Base-by-base conservation (phyloP, 495 filamentous ascomycete genomes). In the Penicillium dipodomyicola region DNA sequence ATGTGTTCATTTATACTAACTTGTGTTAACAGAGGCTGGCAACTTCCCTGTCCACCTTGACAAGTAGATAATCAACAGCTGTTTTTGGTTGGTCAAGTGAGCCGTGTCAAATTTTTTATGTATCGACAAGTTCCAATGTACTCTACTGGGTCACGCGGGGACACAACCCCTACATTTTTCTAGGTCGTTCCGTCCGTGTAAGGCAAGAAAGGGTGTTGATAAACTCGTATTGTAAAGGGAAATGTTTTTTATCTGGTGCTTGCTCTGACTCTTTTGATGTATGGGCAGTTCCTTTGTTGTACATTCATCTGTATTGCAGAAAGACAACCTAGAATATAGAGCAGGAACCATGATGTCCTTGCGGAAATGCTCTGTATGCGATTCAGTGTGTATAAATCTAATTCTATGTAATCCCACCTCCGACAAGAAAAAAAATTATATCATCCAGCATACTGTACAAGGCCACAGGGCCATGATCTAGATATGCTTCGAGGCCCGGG, bases 1-100 rank as follows among this genome's bases (percentile, higher is more conserved):
- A 39, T 49, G 37, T 49, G 60, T 32, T 22, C 15, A 15, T 52
- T 8, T 29, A 56, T 58, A 52, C 59, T 69, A 61, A 65, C 48
- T 27, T 35, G 40, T 35, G 51, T 23, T 20, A 17, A 58, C 78
- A 94, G 93, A 93, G 74, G 85, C 87, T 64, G 93, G 93, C 69
- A 96, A 87, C 76, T 97, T 97, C 83, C 92, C 92, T 35, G 85
- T 78, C 56, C 67, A 67, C 54, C 71, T 82, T 62, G 77, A 80
- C 52, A 66, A 62, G 58, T 73, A 72, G 57, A 72, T 62, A 52
- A 56, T 58, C 62, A 65, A 55, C 33, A 40, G 11, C 51, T 48
- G 37, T 37, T 58, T 56, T 61, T 49, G 39, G 56, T 68, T 66
- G 65, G 59, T 65, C 47, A 54, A 62, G 40, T 62, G 41, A 59